Conservation (phyloP, 495 filamentous ascomycete species). For the Podospora didyma region DNA sequence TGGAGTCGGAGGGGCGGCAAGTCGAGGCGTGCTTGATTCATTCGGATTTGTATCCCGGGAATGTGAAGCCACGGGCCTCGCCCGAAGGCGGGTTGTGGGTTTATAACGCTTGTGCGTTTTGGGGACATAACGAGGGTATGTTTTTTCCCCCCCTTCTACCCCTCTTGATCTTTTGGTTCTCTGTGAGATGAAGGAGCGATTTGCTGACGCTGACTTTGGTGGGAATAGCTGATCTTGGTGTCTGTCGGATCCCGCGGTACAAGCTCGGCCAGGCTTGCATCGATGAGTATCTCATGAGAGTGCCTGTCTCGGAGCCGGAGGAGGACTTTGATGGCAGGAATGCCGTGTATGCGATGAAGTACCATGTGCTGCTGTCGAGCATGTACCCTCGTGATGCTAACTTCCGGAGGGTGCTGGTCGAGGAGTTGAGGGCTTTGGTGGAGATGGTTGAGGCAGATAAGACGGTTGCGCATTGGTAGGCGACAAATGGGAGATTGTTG, state of each 20-base stretch:
- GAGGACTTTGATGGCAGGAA: constrained; percentile 22
- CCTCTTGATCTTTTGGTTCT: no score
- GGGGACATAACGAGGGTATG: constrained; percentile 42
- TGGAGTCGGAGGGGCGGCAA: constrained; percentile 32
- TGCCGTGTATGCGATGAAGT: constrained; percentile 13
- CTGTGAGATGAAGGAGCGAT: no score
- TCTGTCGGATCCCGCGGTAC: constrained; percentile 19
- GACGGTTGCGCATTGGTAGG: no score
- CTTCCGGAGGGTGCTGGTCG: not conserved
- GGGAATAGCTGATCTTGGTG: constrained; percentile 30
- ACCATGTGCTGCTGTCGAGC: not conserved
- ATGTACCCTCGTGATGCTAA: not conserved
- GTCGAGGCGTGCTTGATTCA: constrained; percentile 42
- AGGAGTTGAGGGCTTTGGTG: not conserved
- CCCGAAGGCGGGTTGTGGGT: constrained; percentile 26
- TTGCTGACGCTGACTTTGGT: no score
- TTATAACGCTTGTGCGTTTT: constrained; percentile 42
- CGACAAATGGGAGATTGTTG: no score
- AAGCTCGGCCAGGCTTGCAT: constrained; percentile 8
- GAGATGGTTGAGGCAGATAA: not conserved
- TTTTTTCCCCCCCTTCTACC: not conserved
- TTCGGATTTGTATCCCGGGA: constrained; percentile 42
- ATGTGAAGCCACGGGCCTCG: constrained; percentile 28
- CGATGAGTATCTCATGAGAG: constrained; percentile 8
- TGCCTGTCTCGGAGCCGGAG: constrained; percentile 13